A percentile compares a stretch with the other conserved stretches of the same genome.
These are phyloP conservation scores for Echria macrotheca DNA, from an alignment of 495 filamentous ascomycete species.

Conservation along the genomic window DNA sequence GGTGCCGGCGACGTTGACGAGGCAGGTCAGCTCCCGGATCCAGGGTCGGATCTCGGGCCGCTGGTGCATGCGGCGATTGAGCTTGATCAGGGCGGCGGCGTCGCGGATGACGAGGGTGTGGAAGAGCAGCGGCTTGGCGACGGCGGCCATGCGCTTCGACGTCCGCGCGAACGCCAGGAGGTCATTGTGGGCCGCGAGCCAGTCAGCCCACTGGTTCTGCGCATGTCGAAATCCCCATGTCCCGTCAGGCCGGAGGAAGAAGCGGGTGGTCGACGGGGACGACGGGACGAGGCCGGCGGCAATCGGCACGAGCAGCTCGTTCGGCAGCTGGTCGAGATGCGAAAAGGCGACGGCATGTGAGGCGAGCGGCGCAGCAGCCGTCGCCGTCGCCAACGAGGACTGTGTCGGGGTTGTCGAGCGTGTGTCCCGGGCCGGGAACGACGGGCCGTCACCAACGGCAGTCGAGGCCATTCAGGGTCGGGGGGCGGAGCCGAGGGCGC, in stretches of 20 bases:
- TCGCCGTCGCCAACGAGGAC: background rate
- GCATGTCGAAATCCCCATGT: constrained; percentile 32
- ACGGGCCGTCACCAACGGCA: constrained; percentile 2
- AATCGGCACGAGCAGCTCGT: constrained; percentile 28
- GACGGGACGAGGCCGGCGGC: constrained; percentile 23
- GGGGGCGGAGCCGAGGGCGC: background rate
- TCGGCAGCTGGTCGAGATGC: constrained; percentile 23
- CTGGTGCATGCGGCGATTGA: constrained; percentile 16
- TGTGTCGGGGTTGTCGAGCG: background rate
- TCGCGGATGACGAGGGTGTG: constrained; percentile 27
- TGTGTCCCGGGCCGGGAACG: background rate
- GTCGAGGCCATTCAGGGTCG: constrained; percentile 11
- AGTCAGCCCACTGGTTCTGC: constrained; percentile 25
- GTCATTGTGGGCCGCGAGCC: constrained; percentile 18
- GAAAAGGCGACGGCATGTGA: background rate
- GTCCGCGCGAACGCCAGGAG: constrained; percentile 26
- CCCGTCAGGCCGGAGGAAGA: constrained; percentile 24
- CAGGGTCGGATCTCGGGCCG: constrained; percentile 22
- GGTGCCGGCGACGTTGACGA: constrained; percentile 21
- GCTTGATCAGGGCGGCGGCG: constrained; percentile 17
- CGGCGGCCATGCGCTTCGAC: constrained; percentile 26
- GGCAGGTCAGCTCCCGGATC: constrained; percentile 27
- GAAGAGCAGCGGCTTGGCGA: constrained; percentile 27
- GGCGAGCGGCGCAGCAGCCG: background rate
- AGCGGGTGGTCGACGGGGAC: constrained; percentile 24